phyloP scores from a whole-genome alignment of 192 early-diverging fungal species.

The Mortierella claussenii region DNA sequence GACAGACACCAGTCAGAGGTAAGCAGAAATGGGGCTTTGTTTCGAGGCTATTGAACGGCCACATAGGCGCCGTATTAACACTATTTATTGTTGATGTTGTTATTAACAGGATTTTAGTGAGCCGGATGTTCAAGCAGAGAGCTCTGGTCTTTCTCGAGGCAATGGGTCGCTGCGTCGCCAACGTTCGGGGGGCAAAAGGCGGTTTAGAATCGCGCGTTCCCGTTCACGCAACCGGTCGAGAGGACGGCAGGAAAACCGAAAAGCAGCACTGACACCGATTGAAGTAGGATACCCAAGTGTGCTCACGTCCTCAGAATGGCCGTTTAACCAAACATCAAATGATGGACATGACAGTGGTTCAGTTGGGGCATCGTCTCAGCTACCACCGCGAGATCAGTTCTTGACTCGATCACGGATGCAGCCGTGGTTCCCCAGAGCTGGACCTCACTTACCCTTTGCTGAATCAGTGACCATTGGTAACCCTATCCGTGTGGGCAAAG shows the following conservation, averaged over 20 bases:
- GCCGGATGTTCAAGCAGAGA: not conserved
- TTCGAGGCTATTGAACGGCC: no score
- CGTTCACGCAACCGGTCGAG: slow-evolving; percentile 35
- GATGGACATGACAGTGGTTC: not conserved
- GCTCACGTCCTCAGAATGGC: slow-evolving; percentile 31
- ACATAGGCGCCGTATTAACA: no score
- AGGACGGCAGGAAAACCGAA: slow-evolving; percentile 17
- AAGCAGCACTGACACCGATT: slow-evolving; percentile 21
- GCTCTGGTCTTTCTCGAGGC: slow-evolving; percentile 10
- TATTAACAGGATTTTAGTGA: slow-evolving; percentile 23
- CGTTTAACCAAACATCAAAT: slow-evolving; percentile 17
- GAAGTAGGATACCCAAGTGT: slow-evolving; percentile 22
- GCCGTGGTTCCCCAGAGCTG: not conserved
- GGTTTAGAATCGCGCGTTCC: slow-evolving; percentile 31
- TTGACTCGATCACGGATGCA: not conserved
- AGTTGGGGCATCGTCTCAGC: not conserved
- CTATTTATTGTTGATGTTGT: no score
- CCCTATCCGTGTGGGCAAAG: slow-evolving; percentile 36
- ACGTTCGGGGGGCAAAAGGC: slow-evolving; percentile 29
- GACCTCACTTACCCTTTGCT: slow-evolving; percentile 44
- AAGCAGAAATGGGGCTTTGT: no score
- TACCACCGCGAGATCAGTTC: not conserved
- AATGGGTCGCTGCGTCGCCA: slow-evolving; percentile 28
- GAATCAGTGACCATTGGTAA: slow-evolving; percentile 37
- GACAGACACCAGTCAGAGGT: slow-evolving; percentile 28